Evolutionary conservation across 352 stramenopile species (phyloP), one percentile per base, ranked within the genome.

Genomic region (Pythium phragmitis): DNA sequence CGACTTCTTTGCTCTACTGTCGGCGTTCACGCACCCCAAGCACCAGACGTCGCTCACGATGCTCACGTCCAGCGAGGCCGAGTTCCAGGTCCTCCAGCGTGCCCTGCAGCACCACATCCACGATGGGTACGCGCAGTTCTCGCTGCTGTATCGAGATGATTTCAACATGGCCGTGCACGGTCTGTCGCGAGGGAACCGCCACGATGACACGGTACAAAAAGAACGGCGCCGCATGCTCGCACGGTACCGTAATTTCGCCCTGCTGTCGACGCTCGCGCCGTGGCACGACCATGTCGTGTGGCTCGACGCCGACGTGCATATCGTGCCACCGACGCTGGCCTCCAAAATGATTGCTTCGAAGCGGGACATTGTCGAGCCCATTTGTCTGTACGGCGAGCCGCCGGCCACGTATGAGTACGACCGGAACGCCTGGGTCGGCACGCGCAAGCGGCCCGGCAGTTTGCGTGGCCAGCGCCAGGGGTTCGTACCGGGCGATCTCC

Each of bases 251-350:
- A 85, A 85, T 59, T 76, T 69, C 19, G 69, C 71, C 19, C 51
- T 82, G 28, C 47, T 76, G 2, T 69, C 64, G 19, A 76, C 63
- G 11, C 50, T 85, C 16, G 39, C 75, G 62, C 39, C 58, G 33
- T 81, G 72, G 70, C 68, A 83, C 42, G 47, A 72, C 21, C 69
- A 78, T 39, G 73, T 81, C 1, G 36, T 84, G 55, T 84, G 76
- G 74, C 50, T 85, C 4, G 74, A 85, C 49, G 69, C 69, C 17
- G 76, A 85, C 17, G 57, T 82, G 39, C 54, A 57, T 21, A 37
- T 60, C 4, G 57, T 85, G 37, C 76, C 76, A 13, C 6, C 49
- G 5, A 49, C 41, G 0, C 50, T 85, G 0, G 51, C 80, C 4
- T 36, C 48, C 16, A 83, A 78, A 46, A 82, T 83, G 75, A 59